Evolutionary conservation across 805 yeast species (phyloP).

Genomic region (Saturnispora saitoi): DNA sequence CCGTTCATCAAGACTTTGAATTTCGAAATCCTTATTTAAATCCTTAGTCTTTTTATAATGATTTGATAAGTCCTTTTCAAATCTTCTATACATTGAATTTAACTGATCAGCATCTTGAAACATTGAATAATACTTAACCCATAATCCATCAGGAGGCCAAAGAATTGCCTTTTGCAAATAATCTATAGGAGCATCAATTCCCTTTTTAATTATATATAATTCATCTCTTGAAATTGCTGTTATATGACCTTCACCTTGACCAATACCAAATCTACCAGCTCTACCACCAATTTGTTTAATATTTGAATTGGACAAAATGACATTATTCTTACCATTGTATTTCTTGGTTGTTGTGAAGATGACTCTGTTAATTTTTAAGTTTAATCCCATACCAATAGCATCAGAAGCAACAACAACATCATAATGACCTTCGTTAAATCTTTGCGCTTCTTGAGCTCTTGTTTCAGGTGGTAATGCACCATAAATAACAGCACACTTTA

Average conservation of each 20-base stretch:
- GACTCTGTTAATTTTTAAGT: conserved; percentile 72
- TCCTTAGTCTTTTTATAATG: conserved; percentile 14
- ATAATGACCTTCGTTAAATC: conserved; percentile 70
- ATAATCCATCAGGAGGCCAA: conserved; percentile 75
- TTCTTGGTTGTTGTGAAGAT: conserved; percentile 63
- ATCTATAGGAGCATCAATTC: conserved; percentile 43
- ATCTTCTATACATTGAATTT: conserved; percentile 37
- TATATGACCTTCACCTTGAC: conserved; percentile 38
- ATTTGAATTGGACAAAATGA: conserved; percentile 49
- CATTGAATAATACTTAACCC: conserved; percentile 56
- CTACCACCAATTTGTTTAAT: conserved; percentile 93
- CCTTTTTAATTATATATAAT: conserved; percentile 35
- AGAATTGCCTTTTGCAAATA: conserved; percentile 52
- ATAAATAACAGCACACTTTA: conserved; percentile 80
- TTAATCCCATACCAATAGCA: conserved; percentile 97
- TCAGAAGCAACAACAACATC: conserved; percentile 91
- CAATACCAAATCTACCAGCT: conserved; percentile 69
- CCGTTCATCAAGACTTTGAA: conserved; percentile 23
- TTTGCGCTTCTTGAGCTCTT: conserved; percentile 70
- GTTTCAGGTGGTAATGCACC: conserved; percentile 97
- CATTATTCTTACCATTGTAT: conserved; percentile 53
- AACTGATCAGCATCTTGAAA: conserved; percentile 45
- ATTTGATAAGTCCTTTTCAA: conserved; percentile 33
- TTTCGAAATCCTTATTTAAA: conserved; percentile 19
- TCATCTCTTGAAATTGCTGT: conserved; percentile 42